phyloP scores from a whole-genome alignment of 306 rosid species.

The Ochetophila trinervis region DNA sequence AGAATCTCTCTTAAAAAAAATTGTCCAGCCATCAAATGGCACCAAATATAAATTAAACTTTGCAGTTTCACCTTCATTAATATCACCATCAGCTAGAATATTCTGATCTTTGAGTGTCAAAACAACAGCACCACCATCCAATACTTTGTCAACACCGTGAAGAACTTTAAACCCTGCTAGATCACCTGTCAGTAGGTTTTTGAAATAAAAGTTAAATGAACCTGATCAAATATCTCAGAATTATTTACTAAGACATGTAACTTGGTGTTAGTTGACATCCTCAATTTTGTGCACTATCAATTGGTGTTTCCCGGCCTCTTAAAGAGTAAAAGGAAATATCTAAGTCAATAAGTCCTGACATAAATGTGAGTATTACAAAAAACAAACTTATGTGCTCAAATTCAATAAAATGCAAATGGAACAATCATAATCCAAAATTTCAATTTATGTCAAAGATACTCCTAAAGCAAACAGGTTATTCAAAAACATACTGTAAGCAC shows the following conservation, averaged over 20 bases:
- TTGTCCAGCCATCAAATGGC: conserved; percentile 24
- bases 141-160: conserved; percentile 90
- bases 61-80: conserved; percentile 71
- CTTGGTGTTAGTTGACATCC: too few species aligned
- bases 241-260: background rate
- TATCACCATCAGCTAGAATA: conserved; percentile 74
- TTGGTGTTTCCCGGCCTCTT: too few species aligned
- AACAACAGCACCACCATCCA: conserved; percentile 92
- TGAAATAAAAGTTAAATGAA: conserved; percentile 15
- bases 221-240: background rate
- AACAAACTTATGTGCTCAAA: background rate
- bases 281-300: too few species aligned
- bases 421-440: background rate
- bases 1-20: conserved; percentile 31
- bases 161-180: conserved; percentile 91
- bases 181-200: conserved; percentile 43
- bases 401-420: background rate
- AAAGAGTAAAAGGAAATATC: background rate
- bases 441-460: background rate
- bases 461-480: conserved; percentile 7
- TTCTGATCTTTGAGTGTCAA: conserved; percentile 91
- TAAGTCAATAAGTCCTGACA: background rate
- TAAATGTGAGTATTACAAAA: background rate
- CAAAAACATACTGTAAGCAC: background rate
- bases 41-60: conserved; percentile 15